A percentile compares a stretch with the other conserved stretches of the same genome.
These are phyloP conservation scores for Quillaja saponaria DNA, from an alignment of 306 rosid species.

Conservation along the genomic window DNA sequence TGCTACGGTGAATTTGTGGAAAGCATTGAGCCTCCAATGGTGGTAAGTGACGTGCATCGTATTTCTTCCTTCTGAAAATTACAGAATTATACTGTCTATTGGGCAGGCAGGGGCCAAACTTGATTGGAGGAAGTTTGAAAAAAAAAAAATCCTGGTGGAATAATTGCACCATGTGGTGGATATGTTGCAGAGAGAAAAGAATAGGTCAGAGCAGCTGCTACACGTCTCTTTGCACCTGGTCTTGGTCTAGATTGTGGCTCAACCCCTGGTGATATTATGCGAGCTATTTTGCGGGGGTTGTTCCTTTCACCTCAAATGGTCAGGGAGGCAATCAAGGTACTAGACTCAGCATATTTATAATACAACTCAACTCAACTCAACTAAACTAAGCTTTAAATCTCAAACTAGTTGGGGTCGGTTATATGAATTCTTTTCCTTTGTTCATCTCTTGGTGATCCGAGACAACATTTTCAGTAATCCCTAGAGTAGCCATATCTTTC, in stretches of 20 bases:
- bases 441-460: too few species aligned
- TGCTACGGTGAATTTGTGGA: constrained; percentile 98
- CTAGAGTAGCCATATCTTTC: too few species aligned
- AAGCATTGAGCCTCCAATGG: constrained; percentile 81
- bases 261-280: constrained; percentile 82
- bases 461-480: too few species aligned
- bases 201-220: constrained; percentile 85
- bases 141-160: constrained; percentile 96
- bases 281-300: constrained; percentile 85
- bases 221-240: constrained; percentile 93
- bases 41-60: constrained; percentile 55
- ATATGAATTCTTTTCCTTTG: too few species aligned
- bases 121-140: constrained; percentile 91
- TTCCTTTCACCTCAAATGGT: constrained; percentile 99
- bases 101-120: constrained; percentile 78
- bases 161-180: constrained; percentile 92
- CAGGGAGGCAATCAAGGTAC: constrained; percentile 93
- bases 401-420: too few species aligned
- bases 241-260: constrained; percentile 89
- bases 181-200: constrained; percentile 75
- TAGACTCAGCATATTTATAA: constrained; percentile 19
- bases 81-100: constrained; percentile 21
- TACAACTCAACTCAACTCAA: too few species aligned
- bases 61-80: constrained; percentile 28
- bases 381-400: too few species aligned